These are phyloP conservation scores for Melanogaster broomeanus DNA, from an alignment of 768 basidiomycete genomes.

Conservation along the genomic window DNA sequence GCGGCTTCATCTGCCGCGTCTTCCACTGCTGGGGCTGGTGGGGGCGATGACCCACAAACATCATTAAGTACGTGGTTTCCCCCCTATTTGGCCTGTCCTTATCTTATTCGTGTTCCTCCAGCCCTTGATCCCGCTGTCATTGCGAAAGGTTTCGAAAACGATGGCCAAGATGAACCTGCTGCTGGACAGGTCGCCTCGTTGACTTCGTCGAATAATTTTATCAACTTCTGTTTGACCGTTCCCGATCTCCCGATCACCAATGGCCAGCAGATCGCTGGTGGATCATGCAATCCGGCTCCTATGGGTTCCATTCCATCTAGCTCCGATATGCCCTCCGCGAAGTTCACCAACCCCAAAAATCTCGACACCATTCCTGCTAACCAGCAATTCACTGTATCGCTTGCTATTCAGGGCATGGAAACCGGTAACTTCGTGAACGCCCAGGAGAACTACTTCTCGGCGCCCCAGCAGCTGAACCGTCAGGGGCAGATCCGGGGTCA, in stretches of 20 bases:
- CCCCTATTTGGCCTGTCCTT: conserved; percentile 8
- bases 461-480: conserved; percentile 54
- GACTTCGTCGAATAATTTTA: conserved; percentile 62
- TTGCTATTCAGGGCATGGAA: conserved; percentile 47
- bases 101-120: conserved; percentile 24
- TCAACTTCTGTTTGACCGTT: conserved; percentile 52
- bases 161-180: conserved; percentile 46
- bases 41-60: conserved; percentile 41
- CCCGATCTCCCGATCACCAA: conserved; percentile 53
- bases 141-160: conserved; percentile 48
- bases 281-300: conserved; percentile 60
- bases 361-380: conserved; percentile 45
- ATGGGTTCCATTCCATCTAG: conserved; percentile 55
- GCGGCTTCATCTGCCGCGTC: conserved; percentile 9
- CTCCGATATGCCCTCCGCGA: conserved; percentile 49
- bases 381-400: conserved; percentile 49
- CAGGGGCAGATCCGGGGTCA: conserved; percentile 56
- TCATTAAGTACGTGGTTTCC: conserved; percentile 26
- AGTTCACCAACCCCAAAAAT: conserved; percentile 46
- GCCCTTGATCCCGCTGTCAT: conserved; percentile 56
- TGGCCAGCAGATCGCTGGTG: conserved; percentile 51
- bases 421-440: conserved; percentile 62
- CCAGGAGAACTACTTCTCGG: conserved; percentile 53
- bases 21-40: conserved; percentile 14
- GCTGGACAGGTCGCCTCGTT: conserved; percentile 53